Evolutionary conservation across 2,329 filamentous ascomycete genomes (phyloP).

Genomic region (Lachnellula cervina): DNA sequence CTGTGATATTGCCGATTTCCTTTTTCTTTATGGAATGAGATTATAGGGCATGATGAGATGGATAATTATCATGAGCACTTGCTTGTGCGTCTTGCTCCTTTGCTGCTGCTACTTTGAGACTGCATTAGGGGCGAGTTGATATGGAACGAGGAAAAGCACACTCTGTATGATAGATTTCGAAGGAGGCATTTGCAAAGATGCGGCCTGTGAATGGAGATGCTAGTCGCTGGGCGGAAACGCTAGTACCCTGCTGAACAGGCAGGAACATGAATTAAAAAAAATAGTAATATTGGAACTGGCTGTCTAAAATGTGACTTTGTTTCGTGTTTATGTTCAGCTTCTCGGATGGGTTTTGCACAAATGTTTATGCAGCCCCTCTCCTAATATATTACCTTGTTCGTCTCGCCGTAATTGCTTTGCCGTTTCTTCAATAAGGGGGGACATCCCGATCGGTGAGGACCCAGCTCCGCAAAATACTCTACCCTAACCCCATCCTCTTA

Average conservation of each 20-base stretch:
- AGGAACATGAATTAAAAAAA: background rate
- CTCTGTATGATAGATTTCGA: background rate
- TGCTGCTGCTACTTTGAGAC: background rate
- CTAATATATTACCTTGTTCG: too few species aligned
- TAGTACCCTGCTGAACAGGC: background rate
- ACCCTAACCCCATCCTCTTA: too few species aligned
- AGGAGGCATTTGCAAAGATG: background rate
- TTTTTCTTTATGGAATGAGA: conserved; percentile 4
- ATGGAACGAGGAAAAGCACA: background rate
- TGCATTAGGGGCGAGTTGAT: background rate
- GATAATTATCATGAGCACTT: background rate
- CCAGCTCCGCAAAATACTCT: too few species aligned
- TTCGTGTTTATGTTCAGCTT: background rate
- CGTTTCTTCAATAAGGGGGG: too few species aligned
- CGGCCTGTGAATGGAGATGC: background rate
- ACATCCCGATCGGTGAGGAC: too few species aligned
- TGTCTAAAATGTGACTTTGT: background rate
- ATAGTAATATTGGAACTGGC: background rate
- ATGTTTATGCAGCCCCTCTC: background rate
- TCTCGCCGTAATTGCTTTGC: too few species aligned
- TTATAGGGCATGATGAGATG: conserved; percentile 6
- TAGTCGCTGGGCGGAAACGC: background rate
- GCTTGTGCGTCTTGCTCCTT: background rate
- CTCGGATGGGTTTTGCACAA: background rate
- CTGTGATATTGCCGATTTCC: background rate